These are phyloP conservation scores for Cladophialophora exuberans DNA, from an alignment of 2,329 filamentous ascomycete species.

Conservation along the genomic window DNA sequence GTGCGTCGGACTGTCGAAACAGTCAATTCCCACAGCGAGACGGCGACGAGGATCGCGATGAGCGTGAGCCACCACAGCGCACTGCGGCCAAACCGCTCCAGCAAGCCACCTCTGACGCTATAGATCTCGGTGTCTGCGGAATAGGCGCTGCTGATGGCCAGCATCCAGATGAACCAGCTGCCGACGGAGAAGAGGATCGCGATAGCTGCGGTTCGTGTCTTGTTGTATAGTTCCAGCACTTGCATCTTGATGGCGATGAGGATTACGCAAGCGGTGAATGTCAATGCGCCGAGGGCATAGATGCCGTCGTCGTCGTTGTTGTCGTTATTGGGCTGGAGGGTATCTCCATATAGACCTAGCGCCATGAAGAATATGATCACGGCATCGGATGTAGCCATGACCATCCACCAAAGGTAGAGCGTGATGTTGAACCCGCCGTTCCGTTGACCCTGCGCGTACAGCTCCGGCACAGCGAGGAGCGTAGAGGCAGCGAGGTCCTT, in stretches of 20 bases:
- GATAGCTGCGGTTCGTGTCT: constrained; percentile 64
- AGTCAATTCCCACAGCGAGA: constrained; percentile 71
- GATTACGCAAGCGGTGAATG: constrained; percentile 72
- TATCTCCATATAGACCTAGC: constrained; percentile 65
- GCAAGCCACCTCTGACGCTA: constrained; percentile 70
- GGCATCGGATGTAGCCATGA: constrained; percentile 74
- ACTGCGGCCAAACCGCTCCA: constrained; percentile 70
- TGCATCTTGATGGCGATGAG: constrained; percentile 77
- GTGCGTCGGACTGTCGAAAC: constrained; percentile 67
- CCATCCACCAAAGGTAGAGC: constrained; percentile 79
- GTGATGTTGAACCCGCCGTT: constrained; percentile 76
- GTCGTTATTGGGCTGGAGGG: constrained; percentile 66
- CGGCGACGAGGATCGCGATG: constrained; percentile 64
- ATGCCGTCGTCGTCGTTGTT: too few relatives aligned
- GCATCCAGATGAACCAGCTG: constrained; percentile 90
- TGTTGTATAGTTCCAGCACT: constrained; percentile 82
- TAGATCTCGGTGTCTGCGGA: constrained; percentile 61
- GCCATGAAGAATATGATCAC: constrained; percentile 75
- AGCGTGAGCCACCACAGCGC: constrained; percentile 77
- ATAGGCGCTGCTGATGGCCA: constrained; percentile 70
- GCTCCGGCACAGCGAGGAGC: constrained; percentile 77
- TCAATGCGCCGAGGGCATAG: constrained; percentile 73
- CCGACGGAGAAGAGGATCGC: constrained; percentile 56
- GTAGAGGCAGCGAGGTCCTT: constrained; percentile 76
- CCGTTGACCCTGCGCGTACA: constrained; percentile 79